phyloP scores from a whole-genome alignment of 768 basidiomycete genomes.

The Nevesoporus exiguus region DNA sequence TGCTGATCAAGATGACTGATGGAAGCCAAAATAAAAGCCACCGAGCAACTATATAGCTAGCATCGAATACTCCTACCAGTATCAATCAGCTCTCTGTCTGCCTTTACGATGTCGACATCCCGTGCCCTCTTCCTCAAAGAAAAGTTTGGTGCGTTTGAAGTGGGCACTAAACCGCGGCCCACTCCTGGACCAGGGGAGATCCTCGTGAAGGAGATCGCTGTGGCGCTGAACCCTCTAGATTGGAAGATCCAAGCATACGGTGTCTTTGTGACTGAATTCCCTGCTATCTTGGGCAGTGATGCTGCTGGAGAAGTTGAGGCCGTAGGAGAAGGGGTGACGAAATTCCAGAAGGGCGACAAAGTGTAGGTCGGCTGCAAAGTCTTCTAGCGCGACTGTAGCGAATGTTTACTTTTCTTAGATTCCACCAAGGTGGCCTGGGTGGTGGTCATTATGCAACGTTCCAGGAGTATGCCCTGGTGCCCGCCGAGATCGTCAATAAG shows the following conservation, averaged over 20 bases:
- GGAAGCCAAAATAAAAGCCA: background rate
- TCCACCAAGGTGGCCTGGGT: constrained; percentile 9
- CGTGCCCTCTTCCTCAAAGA: constrained; percentile 19
- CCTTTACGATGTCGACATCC: constrained; percentile 9
- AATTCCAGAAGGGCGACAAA: constrained; percentile 35
- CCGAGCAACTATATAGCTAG: background rate
- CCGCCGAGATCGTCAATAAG: constrained; percentile 21
- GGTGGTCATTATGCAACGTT: constrained; percentile 13
- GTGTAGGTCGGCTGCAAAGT: constrained; percentile 5
- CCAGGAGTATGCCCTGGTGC: constrained; percentile 28
- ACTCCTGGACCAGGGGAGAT: constrained; percentile 42
- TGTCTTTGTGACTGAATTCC: constrained; percentile 21
- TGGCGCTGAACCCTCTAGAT: constrained; percentile 46
- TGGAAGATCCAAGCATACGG: constrained; percentile 23
- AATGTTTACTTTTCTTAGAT: constrained; percentile 8
- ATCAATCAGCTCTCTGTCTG: background rate
- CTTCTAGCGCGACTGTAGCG: background rate
- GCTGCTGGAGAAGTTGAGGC: constrained; percentile 37
- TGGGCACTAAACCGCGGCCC: constrained; percentile 8
- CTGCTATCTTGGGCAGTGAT: constrained; percentile 38
- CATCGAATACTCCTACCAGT: background rate
- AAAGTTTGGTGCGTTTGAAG: constrained; percentile 14
- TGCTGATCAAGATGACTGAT: background rate
- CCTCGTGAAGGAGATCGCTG: constrained; percentile 40
- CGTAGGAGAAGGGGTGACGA: constrained; percentile 39